Percentiles rank a stretch among this genome's conserved stretches.
Conservation (phyloP, 2,329 filamentous ascomycete genomes). For the Seiridium unicorne region DNA sequence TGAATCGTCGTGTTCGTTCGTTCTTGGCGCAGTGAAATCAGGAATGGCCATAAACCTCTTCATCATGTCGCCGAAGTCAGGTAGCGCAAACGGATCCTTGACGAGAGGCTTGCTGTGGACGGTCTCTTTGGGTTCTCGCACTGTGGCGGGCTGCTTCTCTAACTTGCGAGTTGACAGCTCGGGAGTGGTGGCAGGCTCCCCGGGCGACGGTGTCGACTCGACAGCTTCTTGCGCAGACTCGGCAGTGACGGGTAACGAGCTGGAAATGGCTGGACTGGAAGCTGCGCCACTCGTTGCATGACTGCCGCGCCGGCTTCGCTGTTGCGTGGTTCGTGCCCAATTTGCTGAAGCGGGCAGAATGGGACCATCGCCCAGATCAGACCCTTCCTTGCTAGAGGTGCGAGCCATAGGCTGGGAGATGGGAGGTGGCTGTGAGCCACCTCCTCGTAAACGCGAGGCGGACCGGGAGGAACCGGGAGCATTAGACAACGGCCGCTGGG, state of each 20-base stretch:
- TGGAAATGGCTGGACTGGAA: conserved; percentile 76
- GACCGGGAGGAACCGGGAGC: conserved; percentile 51
- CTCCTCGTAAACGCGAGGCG: conserved; percentile 50
- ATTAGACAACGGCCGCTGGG: conserved; percentile 64
- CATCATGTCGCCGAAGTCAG: conserved; percentile 22
- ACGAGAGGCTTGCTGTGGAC: conserved; percentile 12
- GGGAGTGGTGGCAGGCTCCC: conserved; percentile 27
- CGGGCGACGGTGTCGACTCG: conserved; percentile 23
- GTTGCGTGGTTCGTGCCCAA: conserved; percentile 76
- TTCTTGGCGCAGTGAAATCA: conserved; percentile 23
- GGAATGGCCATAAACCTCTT: conserved; percentile 20
- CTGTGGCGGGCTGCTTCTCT: conserved; percentile 22
- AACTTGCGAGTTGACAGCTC: conserved; percentile 21
- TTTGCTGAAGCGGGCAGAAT: conserved; percentile 92
- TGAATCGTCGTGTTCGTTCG: conserved; percentile 17
- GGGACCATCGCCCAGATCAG: conserved; percentile 74
- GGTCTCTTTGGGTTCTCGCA: conserved; percentile 10
- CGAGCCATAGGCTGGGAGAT: conserved; percentile 67
- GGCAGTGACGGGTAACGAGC: conserved; percentile 51
- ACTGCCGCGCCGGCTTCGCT: conserved; percentile 69
- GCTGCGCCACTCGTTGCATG: conserved; percentile 78
- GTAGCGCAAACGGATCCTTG: conserved; percentile 7
- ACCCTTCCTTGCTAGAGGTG: conserved; percentile 75
- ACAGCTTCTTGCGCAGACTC: conserved; percentile 47
- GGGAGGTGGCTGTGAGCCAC: conserved; percentile 34